Conservation (phyloP, 495 filamentous ascomycete species). For the Penicillium cosmopolitanum region DNA sequence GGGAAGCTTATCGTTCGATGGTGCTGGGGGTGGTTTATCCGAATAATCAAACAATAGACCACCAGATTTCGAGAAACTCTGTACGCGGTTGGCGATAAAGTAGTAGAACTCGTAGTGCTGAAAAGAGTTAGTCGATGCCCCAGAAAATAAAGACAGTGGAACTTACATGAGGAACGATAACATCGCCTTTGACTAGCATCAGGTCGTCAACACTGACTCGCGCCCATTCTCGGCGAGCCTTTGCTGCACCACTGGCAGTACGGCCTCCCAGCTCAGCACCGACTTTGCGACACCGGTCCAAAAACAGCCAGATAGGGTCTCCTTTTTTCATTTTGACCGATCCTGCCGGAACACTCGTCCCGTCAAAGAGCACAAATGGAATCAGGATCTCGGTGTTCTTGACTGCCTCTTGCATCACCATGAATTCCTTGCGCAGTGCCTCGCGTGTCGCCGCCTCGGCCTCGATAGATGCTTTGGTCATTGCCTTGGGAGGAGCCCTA, state of each 20-base stretch:
- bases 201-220: slow-evolving; percentile 94
- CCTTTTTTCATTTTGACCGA: slow-evolving; percentile 87
- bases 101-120: slow-evolving; percentile 97
- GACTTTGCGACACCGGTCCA: slow-evolving; percentile 88
- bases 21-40: slow-evolving; percentile 53
- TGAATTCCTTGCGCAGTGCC: slow-evolving; percentile 80
- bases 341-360: slow-evolving; percentile 90
- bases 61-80: slow-evolving; percentile 58
- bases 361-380: slow-evolving; percentile 97
- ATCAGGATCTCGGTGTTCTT: slow-evolving; percentile 89
- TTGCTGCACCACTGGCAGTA: slow-evolving; percentile 56
- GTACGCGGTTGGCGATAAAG: slow-evolving; percentile 90
- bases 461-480: slow-evolving; percentile 84
- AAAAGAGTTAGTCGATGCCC: slow-evolving; percentile 24
- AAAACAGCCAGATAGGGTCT: slow-evolving; percentile 85
- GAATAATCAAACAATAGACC: slow-evolving; percentile 78
- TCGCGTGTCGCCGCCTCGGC: slow-evolving; percentile 84
- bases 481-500: slow-evolving; percentile 70
- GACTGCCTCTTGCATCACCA: slow-evolving; percentile 80
- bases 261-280: slow-evolving; percentile 81
- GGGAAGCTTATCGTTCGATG: slow-evolving; percentile 41
- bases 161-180: slow-evolving; percentile 94
- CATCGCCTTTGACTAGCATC: slow-evolving; percentile 87
- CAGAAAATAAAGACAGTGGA: not conserved
- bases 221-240: slow-evolving; percentile 80